A percentile compares a stretch with the other conserved stretches of the same genome.
Evolutionary conservation across 140 eudicot species (phyloP).

Genomic region (Anethum foeniculum): DNA sequence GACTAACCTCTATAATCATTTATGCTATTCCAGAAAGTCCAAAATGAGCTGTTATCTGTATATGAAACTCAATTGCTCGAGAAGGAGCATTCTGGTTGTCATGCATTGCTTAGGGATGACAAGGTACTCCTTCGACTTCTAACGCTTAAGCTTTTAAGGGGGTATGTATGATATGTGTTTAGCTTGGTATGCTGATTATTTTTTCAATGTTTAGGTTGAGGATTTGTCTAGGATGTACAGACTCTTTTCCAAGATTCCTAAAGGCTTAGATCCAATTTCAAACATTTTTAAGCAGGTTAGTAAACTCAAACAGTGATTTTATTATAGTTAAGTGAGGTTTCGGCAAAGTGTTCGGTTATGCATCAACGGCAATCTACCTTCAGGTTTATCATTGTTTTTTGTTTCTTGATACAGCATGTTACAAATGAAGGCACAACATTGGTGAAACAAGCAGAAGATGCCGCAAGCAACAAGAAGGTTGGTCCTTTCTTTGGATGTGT

Average conservation of each 20-base stretch:
- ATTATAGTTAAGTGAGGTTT: neutral
- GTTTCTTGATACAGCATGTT: conserved; percentile 55
- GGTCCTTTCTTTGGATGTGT: neutral
- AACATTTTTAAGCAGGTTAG: conserved; percentile 87
- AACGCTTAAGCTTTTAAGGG: neutral
- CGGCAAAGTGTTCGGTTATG: neutral
- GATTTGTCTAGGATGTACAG: conserved; percentile 91
- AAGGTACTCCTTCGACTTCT: conserved; percentile 38
- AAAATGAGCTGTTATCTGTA: conserved; percentile 67
- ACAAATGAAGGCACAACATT: conserved; percentile 82
- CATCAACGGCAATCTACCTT: neutral
- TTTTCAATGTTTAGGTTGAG: conserved; percentile 41
- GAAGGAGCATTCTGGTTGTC: conserved; percentile 94
- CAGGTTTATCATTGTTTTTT: conserved; percentile 6
- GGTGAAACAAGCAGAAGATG: conserved; percentile 95
- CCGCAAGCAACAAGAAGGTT: conserved; percentile 81
- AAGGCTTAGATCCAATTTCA: conserved; percentile 82
- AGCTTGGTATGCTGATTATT: neutral
- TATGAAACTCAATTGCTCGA: conserved; percentile 80
- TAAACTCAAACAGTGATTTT: conserved; percentile 6
- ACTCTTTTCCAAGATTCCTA: conserved; percentile 70
- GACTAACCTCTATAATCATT: neutral
- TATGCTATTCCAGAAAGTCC: conserved; percentile 53
- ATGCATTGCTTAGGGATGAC: conserved; percentile 90
- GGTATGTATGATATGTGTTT: neutral